A percentile compares a stretch with the other conserved stretches of the same genome.
These are phyloP conservation scores for Plasmodiophora brassicae DNA, from an alignment of 208 protist species.

Conservation along the genomic window DNA sequence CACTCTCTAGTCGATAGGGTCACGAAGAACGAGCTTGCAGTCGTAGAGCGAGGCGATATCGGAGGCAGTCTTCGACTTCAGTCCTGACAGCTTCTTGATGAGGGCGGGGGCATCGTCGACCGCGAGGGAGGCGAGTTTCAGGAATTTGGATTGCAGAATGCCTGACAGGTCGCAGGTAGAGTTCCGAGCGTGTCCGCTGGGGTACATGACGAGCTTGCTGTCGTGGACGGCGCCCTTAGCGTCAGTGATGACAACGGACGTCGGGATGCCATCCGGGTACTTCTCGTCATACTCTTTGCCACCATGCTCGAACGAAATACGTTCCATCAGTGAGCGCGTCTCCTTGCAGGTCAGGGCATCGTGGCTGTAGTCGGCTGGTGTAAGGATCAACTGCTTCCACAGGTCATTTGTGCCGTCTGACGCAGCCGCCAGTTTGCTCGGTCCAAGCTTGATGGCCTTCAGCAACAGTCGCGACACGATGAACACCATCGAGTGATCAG, in stretches of 20 bases:
- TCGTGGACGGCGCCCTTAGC: background rate
- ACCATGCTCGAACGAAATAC: conserved; percentile 38
- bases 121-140: background rate
- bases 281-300: conserved; percentile 27
- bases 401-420: background rate
- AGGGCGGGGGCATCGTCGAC: background rate
- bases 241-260: conserved; percentile 35
- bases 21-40: background rate
- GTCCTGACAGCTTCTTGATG: background rate
- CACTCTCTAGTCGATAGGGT: background rate
- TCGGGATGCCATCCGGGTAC: conserved; percentile 41
- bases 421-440: background rate
- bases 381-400: conserved; percentile 40
- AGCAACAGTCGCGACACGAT: conserved; percentile 35
- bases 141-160: conserved; percentile 30
- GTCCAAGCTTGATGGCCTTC: conserved; percentile 31
- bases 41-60: conserved; percentile 31
- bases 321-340: conserved; percentile 29
- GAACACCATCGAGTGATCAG: conserved; percentile 46
- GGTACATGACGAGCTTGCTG: conserved; percentile 45
- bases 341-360: conserved; percentile 13
- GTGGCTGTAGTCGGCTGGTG: background rate
- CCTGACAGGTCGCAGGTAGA: background rate
- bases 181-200: conserved; percentile 35
- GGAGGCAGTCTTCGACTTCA: background rate